Conservation (phyloP, 2,329 filamentous ascomycete species). For the Colletotrichum viniferum region DNA sequence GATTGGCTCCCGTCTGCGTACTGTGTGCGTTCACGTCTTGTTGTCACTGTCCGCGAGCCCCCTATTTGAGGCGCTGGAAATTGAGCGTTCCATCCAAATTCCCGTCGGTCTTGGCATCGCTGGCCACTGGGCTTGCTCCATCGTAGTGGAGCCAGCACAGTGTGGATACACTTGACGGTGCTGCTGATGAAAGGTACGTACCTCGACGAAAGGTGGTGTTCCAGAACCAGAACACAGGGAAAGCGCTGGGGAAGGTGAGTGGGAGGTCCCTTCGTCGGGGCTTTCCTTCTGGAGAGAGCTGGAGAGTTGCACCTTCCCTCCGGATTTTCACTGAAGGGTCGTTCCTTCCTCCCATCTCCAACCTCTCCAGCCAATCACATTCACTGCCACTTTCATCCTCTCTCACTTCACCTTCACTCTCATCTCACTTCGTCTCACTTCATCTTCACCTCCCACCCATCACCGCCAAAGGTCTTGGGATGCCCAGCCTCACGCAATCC, state of each 20-base stretch:
- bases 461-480: background rate
- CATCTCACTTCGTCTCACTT: background rate
- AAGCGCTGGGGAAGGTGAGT: background rate
- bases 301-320: background rate
- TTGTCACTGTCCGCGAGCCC: background rate
- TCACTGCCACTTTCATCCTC: background rate
- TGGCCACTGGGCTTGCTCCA: background rate
- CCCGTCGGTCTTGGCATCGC: slow-evolving; percentile 7
- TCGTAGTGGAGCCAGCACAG: background rate
- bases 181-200: background rate
- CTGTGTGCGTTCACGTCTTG: background rate
- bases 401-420: background rate
- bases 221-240: background rate
- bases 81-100: slow-evolving; percentile 15
- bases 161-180: background rate
- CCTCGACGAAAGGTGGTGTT: background rate
- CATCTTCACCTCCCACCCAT: background rate
- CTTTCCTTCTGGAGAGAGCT: background rate
- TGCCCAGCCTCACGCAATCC: background rate
- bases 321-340: background rate
- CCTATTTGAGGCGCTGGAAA: slow-evolving; percentile 6
- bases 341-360: background rate
- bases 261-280: background rate
- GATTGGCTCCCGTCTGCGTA: background rate
- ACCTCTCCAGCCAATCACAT: background rate